Base-by-base conservation (phyloP, 1,284 basidiomycete genomes). In the Trichosporon sp. region DNA sequence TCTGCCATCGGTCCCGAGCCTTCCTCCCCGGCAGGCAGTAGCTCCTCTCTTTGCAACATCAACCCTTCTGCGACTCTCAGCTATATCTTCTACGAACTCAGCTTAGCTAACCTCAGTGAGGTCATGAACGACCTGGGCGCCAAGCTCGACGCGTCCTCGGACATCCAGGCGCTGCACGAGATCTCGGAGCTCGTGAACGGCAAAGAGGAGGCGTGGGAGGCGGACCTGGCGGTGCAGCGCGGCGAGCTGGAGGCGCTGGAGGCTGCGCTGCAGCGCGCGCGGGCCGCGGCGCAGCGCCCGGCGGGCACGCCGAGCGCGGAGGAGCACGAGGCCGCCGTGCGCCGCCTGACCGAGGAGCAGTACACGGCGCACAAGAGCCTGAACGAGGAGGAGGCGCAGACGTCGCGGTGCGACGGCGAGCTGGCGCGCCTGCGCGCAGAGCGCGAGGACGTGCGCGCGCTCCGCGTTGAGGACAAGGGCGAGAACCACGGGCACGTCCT, bases 331-430 rank as follows among this genome's bases (percentile, higher is more conserved):
- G 66, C 70, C 2, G 73, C 76, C 58, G 75, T 81, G 4, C 69
- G 74, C 9, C 29, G 70, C 3, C 74, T 83, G 21, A 78, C 81
- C 62, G 69, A 76, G 25, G 72, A 80, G 70, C 77, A 79, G 62
- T 76, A 76, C 35, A 62, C 75, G 2, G 66, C 73, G n/a, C 75
- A 74, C 11, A 81, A 81, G 68, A 69, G 74, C 53, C 66, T 83
- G 31, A 79, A 76, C 64, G 80, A 81, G 68, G 80, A 80, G 64
- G 75, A 78, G 71, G 72, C 73, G 9, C 47, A 25, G 15, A 70
- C 79, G 21, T 74, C 74, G 2, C 76, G 77, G 65, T 74, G 75
- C 56, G 80, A 83, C 68, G 75, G 72, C 7, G 81, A 83, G 68
- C 67, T 83, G 67, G 70, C 69, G 31, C 75, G 73, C 44, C 74